Conservation (phyloP, 2,329 filamentous ascomycete species). For the Fusarium phyllophilum region DNA sequence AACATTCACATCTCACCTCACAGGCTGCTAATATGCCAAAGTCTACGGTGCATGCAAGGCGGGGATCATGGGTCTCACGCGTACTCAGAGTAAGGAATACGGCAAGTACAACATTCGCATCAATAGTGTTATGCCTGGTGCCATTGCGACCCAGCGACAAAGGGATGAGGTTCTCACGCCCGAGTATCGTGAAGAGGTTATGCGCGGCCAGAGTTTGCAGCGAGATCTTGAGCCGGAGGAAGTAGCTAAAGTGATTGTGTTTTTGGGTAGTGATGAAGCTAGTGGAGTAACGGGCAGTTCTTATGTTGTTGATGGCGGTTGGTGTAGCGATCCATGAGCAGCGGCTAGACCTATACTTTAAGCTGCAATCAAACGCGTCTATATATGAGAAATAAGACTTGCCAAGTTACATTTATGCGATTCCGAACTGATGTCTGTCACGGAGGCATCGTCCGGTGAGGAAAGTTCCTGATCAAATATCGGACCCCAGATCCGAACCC, state of each 20-base stretch:
- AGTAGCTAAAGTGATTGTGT: constrained; percentile 58
- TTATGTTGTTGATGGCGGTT: constrained; percentile 50
- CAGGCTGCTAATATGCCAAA: not conserved
- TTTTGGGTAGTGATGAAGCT: constrained; percentile 58
- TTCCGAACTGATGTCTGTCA: rapidly evolving
- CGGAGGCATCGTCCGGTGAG: too few relatives aligned
- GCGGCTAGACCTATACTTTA: too few relatives aligned
- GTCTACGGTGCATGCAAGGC: constrained; percentile 64
- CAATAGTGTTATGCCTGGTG: constrained; percentile 61
- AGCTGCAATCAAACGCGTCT: rapidly evolving
- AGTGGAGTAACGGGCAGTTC: constrained; percentile 58
- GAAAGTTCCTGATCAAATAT: not conserved
- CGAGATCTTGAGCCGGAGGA: constrained; percentile 54
- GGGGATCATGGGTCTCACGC: constrained; percentile 65
- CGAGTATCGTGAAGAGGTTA: constrained; percentile 52
- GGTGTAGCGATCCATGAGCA: constrained; percentile 38
- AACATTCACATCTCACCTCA: rapidly evolving
- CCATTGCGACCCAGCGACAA: constrained; percentile 58
- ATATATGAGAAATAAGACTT: rapidly evolving
- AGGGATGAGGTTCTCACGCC: constrained; percentile 55
- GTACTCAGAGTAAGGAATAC: constrained; percentile 65
- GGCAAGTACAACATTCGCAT: constrained; percentile 58
- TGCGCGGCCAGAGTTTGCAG: constrained; percentile 56
- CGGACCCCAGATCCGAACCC: not conserved
- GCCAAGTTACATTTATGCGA: rapidly evolving